phyloP scores from a whole-genome alignment of 805 yeast genomes.

The Spathaspora passalidarum region DNA sequence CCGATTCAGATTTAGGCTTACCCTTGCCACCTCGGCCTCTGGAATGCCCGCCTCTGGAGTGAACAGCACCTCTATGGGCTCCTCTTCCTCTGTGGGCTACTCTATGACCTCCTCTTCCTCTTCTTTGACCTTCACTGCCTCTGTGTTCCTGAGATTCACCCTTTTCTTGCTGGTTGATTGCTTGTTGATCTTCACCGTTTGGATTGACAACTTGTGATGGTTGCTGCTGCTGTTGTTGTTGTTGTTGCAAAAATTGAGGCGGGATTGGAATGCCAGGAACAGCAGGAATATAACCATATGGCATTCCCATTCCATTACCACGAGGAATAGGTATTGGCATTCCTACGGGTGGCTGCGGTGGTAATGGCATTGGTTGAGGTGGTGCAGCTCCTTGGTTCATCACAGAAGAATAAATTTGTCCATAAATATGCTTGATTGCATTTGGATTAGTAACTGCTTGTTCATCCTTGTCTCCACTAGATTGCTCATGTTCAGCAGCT shows the following conservation, averaged over 20 bases:
- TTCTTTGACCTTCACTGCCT: conserved; percentile 13
- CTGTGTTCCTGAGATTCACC: conserved; percentile 16
- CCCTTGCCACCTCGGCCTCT: conserved; percentile 5
- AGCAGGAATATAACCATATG: conserved; percentile 4
- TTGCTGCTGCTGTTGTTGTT: conserved; percentile 12
- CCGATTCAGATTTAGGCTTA: not conserved
- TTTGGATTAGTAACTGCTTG: conserved; percentile 15
- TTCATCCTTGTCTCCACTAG: conserved; percentile 3
- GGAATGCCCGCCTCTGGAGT: conserved; percentile 6
- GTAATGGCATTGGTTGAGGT: conserved; percentile 3
- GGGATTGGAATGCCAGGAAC: conserved; percentile 2
- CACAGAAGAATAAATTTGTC: conserved; percentile 41
- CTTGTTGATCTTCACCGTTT: not conserved
- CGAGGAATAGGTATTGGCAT: conserved; percentile 7
- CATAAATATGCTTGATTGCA: conserved; percentile 41
- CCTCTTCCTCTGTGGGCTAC: conserved; percentile 8
- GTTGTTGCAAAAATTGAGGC: conserved; percentile 20
- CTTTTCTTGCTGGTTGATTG: not conserved
- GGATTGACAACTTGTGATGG: conserved; percentile 4
- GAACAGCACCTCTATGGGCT: not conserved
- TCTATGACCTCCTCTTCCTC: conserved; percentile 16
- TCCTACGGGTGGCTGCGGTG: conserved; percentile 5
- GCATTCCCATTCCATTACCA: not conserved
- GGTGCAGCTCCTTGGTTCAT: conserved; percentile 34
- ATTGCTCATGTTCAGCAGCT: conserved; percentile 5